Percentiles rank a stretch among this genome's conserved stretches.
Conservation (phyloP, 805 yeast genomes). For the Barnettozyma californica region DNA sequence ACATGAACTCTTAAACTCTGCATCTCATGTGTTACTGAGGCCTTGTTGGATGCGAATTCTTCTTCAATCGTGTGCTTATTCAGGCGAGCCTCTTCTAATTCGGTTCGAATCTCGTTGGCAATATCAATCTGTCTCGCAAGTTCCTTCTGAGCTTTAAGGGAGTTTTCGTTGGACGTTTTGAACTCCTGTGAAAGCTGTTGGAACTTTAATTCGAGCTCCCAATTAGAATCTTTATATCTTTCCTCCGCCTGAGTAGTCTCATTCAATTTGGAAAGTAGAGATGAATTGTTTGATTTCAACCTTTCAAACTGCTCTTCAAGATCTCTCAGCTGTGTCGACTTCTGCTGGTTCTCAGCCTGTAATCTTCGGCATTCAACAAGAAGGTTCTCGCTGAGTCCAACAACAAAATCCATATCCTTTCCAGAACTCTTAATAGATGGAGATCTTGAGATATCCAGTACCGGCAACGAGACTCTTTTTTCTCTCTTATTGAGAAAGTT, state of each 20-base stretch:
- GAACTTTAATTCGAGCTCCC: conserved; percentile 57
- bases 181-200: conserved; percentile 31
- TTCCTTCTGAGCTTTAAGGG: conserved; percentile 35
- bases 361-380: conserved; percentile 65
- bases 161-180: conserved; percentile 36
- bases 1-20: conserved; percentile 46
- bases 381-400: conserved; percentile 68
- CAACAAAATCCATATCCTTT: conserved; percentile 65
- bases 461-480: conserved; percentile 24
- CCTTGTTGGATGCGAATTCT: conserved; percentile 33
- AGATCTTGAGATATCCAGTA: conserved; percentile 18
- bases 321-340: conserved; percentile 35
- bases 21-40: conserved; percentile 36
- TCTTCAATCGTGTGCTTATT: conserved; percentile 36
- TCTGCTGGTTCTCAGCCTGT: conserved; percentile 55
- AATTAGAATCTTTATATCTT: conserved; percentile 50
- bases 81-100: conserved; percentile 42
- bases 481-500: conserved; percentile 21
- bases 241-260: conserved; percentile 35
- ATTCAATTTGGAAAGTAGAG: conserved; percentile 19
- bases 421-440: conserved; percentile 29
- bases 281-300: conserved; percentile 18
- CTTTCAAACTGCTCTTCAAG: conserved; percentile 39
- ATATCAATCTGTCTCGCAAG: conserved; percentile 35
- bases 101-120: conserved; percentile 35